phyloP scores from a whole-genome alignment of 2,329 filamentous ascomycete genomes.

The Xylariales sp. region DNA sequence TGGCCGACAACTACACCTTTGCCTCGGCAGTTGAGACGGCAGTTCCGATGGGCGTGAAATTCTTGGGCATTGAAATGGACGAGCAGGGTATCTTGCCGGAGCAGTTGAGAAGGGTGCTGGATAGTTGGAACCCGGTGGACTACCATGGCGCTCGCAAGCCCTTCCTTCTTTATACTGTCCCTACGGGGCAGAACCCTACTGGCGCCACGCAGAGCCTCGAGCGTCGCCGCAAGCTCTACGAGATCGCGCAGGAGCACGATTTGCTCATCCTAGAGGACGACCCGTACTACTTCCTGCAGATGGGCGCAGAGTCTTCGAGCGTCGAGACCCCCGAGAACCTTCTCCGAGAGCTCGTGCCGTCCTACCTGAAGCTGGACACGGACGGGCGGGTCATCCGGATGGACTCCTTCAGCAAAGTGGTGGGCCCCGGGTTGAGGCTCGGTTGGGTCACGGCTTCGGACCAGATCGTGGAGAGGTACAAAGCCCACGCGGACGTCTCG shows the following conservation, averaged over 20 bases:
- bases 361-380: slow-evolving; percentile 27
- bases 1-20: slow-evolving; percentile 59
- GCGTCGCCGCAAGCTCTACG: slow-evolving; percentile 59
- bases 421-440: slow-evolving; percentile 23
- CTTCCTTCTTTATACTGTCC: slow-evolving; percentile 65
- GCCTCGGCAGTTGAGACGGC: slow-evolving; percentile 57
- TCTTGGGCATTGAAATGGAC: slow-evolving; percentile 61
- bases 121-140: slow-evolving; percentile 59
- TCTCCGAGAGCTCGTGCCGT: slow-evolving; percentile 11
- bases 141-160: slow-evolving; percentile 55
- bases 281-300: slow-evolving; percentile 72
- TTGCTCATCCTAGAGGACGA: slow-evolving; percentile 70
- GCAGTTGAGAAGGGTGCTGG: slow-evolving; percentile 58
- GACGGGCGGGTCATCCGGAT: slow-evolving; percentile 25
- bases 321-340: neutral
- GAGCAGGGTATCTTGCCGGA: slow-evolving; percentile 59
- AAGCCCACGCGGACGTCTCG: slow-evolving; percentile 17
- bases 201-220: slow-evolving; percentile 62
- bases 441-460: slow-evolving; percentile 24
- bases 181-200: slow-evolving; percentile 71
- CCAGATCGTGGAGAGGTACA: slow-evolving; percentile 21
- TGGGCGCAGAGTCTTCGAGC: slow-evolving; percentile 22
- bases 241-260: slow-evolving; percentile 66
- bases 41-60: slow-evolving; percentile 55
- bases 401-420: slow-evolving; percentile 25